A percentile compares a stretch with the other conserved stretches of the same genome.
Conservation (phyloP, 805 yeast species). For the Zygosaccharomyces bailii region DNA sequence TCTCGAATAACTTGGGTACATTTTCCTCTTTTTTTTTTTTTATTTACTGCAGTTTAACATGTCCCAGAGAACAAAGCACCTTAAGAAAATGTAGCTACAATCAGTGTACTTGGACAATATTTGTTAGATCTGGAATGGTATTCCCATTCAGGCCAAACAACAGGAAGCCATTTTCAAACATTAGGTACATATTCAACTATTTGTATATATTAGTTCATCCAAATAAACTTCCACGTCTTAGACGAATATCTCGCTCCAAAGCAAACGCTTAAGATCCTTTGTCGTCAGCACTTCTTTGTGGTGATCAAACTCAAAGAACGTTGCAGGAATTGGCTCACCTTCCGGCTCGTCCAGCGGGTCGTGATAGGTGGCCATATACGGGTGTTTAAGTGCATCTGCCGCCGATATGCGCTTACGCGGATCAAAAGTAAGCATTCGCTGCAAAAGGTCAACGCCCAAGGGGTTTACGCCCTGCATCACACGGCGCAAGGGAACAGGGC, state of each 20-base stretch:
- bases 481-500: slow-evolving; percentile 19
- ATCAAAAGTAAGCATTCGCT: slow-evolving; percentile 74
- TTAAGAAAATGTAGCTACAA: too few species aligned
- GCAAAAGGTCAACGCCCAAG: slow-evolving; percentile 61
- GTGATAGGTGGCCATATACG: slow-evolving; percentile 82
- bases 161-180: too few species aligned
- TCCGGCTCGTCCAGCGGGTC: slow-evolving; percentile 93
- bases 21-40: too few species aligned
- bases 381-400: slow-evolving; percentile 78
- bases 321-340: slow-evolving; percentile 77
- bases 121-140: too few species aligned
- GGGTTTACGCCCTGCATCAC: slow-evolving; percentile 56
- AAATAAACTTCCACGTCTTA: background rate
- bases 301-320: slow-evolving; percentile 86
- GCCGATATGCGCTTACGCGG: slow-evolving; percentile 82
- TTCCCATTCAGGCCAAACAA: too few species aligned
- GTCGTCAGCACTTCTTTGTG: slow-evolving; percentile 73
- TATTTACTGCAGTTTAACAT: too few species aligned
- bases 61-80: too few species aligned
- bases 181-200: background rate
- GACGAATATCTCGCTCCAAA: slow-evolving; percentile 66
- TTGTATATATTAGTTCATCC: background rate
- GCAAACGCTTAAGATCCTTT: slow-evolving; percentile 70
- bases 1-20: too few species aligned
- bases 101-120: too few species aligned